Conservation (phyloP, 768 basidiomycete species). For the Suillus cothurnatus region DNA sequence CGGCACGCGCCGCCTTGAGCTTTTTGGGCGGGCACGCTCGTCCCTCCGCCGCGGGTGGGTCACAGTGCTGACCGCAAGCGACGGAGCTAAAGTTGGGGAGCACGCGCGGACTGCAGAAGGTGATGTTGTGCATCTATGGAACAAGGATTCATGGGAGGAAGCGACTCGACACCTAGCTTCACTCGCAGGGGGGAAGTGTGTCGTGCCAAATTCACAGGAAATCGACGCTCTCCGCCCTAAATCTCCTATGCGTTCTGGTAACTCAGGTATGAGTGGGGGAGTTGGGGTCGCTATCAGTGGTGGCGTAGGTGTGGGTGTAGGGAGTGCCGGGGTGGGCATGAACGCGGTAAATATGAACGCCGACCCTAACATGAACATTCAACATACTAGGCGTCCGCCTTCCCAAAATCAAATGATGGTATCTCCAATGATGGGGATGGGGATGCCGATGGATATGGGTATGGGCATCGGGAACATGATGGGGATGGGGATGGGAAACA, state of each 20-base stretch:
- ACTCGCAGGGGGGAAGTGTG: constrained; percentile 51
- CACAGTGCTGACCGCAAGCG: constrained; percentile 71
- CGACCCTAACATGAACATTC: constrained; percentile 17
- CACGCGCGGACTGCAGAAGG: constrained; percentile 30
- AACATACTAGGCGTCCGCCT: constrained; percentile 7
- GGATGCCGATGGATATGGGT: constrained; percentile 37
- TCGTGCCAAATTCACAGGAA: constrained; percentile 75
- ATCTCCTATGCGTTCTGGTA: constrained; percentile 62
- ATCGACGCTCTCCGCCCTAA: constrained; percentile 86
- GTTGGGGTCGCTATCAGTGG: constrained; percentile 25
- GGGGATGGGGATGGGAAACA: constrained; percentile 40
- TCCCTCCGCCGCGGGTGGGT: constrained; percentile 90
- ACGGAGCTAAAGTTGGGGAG: constrained; percentile 52
- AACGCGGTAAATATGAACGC: constrained; percentile 6
- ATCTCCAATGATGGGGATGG: constrained; percentile 46
- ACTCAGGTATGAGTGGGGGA: constrained; percentile 26
- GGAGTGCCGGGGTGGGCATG: constrained; percentile 11
- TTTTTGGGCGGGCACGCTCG: constrained; percentile 74
- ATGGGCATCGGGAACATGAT: constrained; percentile 41
- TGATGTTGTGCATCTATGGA: constrained; percentile 46
- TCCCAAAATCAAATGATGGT: constrained; percentile 34
- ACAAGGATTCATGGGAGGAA: constrained; percentile 65
- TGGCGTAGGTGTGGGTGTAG: constrained; percentile 23
- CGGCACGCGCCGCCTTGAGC: constrained; percentile 86
- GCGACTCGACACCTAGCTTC: constrained; percentile 53